These are phyloP conservation scores for Adansonia digitata DNA, from an alignment of 345 rosid species.

Conservation along the genomic window DNA sequence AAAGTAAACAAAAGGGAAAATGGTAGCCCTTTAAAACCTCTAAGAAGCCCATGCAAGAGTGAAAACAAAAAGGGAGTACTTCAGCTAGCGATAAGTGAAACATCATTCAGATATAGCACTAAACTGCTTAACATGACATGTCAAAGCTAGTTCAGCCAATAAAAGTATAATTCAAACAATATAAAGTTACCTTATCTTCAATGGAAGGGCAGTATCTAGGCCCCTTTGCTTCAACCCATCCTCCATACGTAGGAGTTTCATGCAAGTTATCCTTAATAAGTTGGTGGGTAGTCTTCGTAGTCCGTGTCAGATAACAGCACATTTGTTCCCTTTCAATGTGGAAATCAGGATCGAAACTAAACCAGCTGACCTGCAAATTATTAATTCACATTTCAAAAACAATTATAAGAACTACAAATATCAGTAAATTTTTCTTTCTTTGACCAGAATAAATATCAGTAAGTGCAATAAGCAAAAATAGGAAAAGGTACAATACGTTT, in stretches of 20 bases:
- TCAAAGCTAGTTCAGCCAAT: background rate
- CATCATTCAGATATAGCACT: background rate
- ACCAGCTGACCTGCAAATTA: slow-evolving; percentile 76
- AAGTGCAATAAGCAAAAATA: too few relatives aligned
- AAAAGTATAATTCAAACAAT: background rate
- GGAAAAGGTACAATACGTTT: background rate
- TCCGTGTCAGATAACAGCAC: slow-evolving; percentile 92
- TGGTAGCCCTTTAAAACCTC: background rate
- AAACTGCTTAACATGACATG: background rate
- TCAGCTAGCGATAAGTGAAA: background rate
- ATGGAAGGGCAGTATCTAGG: slow-evolving; percentile 99
- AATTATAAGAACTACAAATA: slow-evolving; percentile 7
- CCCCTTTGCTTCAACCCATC: slow-evolving; percentile 99
- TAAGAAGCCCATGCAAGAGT: background rate
- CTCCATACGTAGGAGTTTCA: slow-evolving; percentile 99
- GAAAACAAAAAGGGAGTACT: background rate
- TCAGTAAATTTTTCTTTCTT: background rate
- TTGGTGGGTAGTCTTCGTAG: slow-evolving; percentile 76
- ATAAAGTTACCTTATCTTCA: slow-evolving; percentile 74
- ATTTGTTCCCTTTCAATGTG: slow-evolving; percentile 91
- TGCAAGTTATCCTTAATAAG: slow-evolving; percentile 86
- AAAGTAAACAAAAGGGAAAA: slow-evolving; percentile 2
- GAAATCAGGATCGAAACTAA: slow-evolving; percentile 86
- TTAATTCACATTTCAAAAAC: slow-evolving; percentile 18
- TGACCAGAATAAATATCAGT: background rate